Conservation (phyloP, 2,329 filamentous ascomycete genomes). For the Apiospora malaysiana region DNA sequence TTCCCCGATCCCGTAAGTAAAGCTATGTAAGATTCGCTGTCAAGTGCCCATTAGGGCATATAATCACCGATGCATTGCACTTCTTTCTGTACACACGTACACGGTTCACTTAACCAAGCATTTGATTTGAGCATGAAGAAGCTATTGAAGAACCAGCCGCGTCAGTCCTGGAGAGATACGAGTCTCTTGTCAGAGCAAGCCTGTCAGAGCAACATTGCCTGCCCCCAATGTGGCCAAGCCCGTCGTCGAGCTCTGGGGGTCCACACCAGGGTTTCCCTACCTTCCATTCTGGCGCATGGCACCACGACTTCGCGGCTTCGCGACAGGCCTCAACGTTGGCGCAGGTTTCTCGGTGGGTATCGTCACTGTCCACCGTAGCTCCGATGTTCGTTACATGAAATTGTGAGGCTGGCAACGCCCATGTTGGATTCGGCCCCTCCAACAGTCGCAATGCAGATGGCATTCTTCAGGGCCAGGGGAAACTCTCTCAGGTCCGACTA, state of each 20-base stretch:
- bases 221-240: slow-evolving; percentile 1
- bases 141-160: background rate
- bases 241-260: background rate
- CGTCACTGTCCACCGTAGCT: background rate
- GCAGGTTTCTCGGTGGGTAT: background rate
- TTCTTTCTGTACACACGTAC: background rate
- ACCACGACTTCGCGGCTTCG: background rate
- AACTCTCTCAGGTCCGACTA: background rate
- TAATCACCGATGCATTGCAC: background rate
- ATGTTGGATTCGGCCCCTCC: background rate
- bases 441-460: background rate
- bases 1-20: background rate
- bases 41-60: background rate
- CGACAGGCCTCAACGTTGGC: background rate
- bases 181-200: background rate
- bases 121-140: background rate
- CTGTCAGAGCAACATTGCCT: slow-evolving; percentile 8
- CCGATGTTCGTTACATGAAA: background rate
- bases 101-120: background rate
- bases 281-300: slow-evolving; percentile 1
- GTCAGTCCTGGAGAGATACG: background rate
- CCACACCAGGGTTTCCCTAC: slow-evolving; percentile 1
- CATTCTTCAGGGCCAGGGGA: background rate
- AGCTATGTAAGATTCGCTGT: background rate
- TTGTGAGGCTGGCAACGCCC: background rate